Base-by-base conservation (phyloP, 2,329 filamentous ascomycete genomes). In the Cladorrhinum sp. region DNA sequence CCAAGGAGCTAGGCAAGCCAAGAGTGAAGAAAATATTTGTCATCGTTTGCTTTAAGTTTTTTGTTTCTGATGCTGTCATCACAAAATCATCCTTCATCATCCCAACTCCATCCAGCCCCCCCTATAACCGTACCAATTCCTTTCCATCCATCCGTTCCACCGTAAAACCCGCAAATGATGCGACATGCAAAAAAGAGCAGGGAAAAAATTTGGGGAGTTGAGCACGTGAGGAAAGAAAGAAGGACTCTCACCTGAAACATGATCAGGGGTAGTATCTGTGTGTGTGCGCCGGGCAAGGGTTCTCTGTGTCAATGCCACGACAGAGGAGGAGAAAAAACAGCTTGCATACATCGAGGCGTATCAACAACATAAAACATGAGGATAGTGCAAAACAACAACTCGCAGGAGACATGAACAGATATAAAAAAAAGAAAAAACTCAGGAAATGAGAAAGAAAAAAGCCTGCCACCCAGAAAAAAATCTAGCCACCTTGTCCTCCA, bases 61-160 rank as follows among this genome's bases (percentile, higher is more conserved):
- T 25, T 36, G 25, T 36, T 23, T 38, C 16, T 23, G 36, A 54
- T 49, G 24, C 57, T 27, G 45, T 25, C 57, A 59, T 50, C 57
- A 20, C 23, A 9, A 49, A 41, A 36, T 55, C 57, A 55, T 59
- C 38, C 41, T 36, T 36, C 36, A 59, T 48, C 50, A 50, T 18
- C 50, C 23, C 20, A 32, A 32, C 13, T 13, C 29, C 29, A 32
- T 22, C 16, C 41, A 45, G 16, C 41, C 41, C 8, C 41, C 41
- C 41, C 41, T 4, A 45, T 45, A 7, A 45, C 18, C 41, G 41
- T 22, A 45, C 41, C 41, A 45, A 45, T 45, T 45, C 41, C 41
- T 45, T 45, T 45, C 41, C 41, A 5, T 45, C 32, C 32, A 36
- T 36, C 32, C 32, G 32, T 36, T 36, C 32, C 32, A 36, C 32